Conservation (phyloP, 2,329 filamentous ascomycete species). For the Trichoderma sp. region DNA sequence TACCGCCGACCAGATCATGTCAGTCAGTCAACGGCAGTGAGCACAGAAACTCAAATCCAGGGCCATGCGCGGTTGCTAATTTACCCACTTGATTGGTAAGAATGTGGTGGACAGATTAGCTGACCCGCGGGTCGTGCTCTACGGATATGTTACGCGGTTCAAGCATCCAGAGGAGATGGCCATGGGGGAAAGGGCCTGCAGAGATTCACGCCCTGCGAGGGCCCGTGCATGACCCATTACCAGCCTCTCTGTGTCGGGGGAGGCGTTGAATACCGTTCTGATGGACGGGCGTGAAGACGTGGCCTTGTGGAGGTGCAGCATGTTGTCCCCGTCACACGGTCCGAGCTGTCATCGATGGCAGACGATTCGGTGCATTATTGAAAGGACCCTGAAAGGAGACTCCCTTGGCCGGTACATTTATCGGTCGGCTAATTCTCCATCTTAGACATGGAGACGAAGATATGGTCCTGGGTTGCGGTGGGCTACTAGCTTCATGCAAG, state of each 20-base stretch:
- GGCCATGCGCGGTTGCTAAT: background rate
- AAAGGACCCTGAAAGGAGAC: slow-evolving; percentile 14
- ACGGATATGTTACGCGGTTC: background rate
- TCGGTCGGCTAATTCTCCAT: background rate
- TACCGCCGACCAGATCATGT: background rate
- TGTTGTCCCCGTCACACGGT: background rate
- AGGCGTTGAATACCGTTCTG: background rate
- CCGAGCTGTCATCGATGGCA: slow-evolving; percentile 13
- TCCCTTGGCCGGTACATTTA: background rate
- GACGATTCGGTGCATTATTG: background rate
- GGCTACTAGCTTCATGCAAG: background rate
- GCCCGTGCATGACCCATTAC: background rate
- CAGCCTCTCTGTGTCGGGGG: background rate
- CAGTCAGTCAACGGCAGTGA: background rate
- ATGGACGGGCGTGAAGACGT: background rate
- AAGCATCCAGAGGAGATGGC: background rate
- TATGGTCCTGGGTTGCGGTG: background rate
- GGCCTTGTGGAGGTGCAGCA: slow-evolving; percentile 8
- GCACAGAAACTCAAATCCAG: background rate
- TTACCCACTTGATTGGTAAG: background rate
- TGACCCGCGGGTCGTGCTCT: background rate
- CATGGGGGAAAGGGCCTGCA: background rate
- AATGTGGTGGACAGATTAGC: background rate
- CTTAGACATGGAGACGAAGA: background rate
- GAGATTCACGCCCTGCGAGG: background rate